Evolutionary conservation across 352 stramenopile genomes (phyloP).

Genomic region (Lagenidium sp.): DNA sequence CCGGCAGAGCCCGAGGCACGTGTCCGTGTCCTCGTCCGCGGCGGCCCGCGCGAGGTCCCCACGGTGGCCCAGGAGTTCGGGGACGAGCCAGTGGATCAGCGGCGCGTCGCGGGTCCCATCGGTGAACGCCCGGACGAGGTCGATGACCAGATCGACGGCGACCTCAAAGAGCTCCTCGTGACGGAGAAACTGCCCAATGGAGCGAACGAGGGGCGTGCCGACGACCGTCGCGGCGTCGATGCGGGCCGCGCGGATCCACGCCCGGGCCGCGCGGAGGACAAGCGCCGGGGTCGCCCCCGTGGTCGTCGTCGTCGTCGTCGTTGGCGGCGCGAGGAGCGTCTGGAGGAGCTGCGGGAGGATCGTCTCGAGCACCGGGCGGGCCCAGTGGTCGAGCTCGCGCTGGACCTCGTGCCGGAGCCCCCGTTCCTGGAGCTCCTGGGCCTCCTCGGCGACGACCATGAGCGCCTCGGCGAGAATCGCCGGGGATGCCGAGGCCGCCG

Average conservation of each 20-base stretch:
- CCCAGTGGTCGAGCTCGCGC: constrained; percentile 53
- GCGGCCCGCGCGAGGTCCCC: constrained; percentile 38
- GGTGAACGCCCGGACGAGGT: constrained; percentile 61
- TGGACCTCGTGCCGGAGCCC: constrained; percentile 37
- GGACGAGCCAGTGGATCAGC: constrained; percentile 73
- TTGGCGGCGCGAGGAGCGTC: no score
- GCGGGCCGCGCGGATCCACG: constrained; percentile 52
- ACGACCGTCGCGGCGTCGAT: constrained; percentile 32
- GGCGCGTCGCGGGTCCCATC: constrained; percentile 28
- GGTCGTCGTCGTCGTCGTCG: constrained; percentile 11
- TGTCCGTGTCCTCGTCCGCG: constrained; percentile 59
- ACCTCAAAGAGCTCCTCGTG: constrained; percentile 81
- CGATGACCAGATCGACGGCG: constrained; percentile 72
- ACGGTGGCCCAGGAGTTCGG: constrained; percentile 59
- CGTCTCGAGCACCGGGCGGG: constrained; percentile 36
- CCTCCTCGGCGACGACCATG: constrained; percentile 63
- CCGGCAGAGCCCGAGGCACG: constrained; percentile 68
- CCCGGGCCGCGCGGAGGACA: constrained; percentile 45
- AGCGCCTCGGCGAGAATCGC: constrained; percentile 45
- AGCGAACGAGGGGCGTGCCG: constrained; percentile 61
- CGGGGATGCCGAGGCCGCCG: no score
- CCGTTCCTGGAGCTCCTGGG: constrained; percentile 39
- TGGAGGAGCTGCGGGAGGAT: constrained; percentile 75
- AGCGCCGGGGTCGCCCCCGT: constrained; percentile 30
- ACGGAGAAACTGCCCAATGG: constrained; percentile 44